A percentile compares a stretch with the other conserved stretches of the same genome.
Conservation (phyloP, 352 stramenopile genomes). For the Blastocystis sp. region DNA sequence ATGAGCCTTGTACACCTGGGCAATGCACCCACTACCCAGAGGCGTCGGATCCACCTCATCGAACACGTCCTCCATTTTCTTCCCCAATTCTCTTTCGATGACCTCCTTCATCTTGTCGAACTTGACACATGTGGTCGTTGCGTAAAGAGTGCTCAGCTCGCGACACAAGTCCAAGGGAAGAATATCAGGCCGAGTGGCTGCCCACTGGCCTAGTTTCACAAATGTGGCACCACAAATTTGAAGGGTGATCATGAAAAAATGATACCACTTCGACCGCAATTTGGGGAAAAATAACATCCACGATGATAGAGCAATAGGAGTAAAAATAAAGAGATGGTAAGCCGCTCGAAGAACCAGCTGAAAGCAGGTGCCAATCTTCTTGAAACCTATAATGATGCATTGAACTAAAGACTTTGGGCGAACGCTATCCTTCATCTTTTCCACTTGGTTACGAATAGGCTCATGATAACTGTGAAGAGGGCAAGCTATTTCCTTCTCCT, state of each 20-base stretch:
- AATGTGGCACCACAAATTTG: constrained; percentile 17
- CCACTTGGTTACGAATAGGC: constrained; percentile 6
- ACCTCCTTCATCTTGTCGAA: neutral
- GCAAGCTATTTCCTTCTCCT: constrained; percentile 2
- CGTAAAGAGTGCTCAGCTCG: constrained; percentile 23
- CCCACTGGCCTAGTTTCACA: constrained; percentile 61
- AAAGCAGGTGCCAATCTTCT: constrained; percentile 7
- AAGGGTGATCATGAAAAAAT: neutral
- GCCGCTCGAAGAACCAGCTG: constrained; percentile 7
- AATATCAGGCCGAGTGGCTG: constrained; percentile 54
- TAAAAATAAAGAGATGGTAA: constrained; percentile 12
- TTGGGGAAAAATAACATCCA: constrained; percentile 30
- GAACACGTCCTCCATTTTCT: constrained; percentile 7
- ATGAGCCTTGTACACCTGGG: constrained; percentile 49
- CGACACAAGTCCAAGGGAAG: constrained; percentile 44
- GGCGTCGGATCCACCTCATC: constrained; percentile 16
- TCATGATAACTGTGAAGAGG: constrained; percentile 56
- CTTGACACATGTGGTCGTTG: neutral
- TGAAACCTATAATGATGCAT: neutral
- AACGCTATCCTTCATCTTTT: constrained; percentile 34
- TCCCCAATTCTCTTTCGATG: constrained; percentile 55
- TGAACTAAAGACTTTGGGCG: neutral
- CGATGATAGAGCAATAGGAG: neutral
- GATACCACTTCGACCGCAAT: constrained; percentile 12
- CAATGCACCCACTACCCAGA: constrained; percentile 59